Base-by-base conservation (phyloP, 164 flowering plant genomes). In the Sedum album region DNA sequence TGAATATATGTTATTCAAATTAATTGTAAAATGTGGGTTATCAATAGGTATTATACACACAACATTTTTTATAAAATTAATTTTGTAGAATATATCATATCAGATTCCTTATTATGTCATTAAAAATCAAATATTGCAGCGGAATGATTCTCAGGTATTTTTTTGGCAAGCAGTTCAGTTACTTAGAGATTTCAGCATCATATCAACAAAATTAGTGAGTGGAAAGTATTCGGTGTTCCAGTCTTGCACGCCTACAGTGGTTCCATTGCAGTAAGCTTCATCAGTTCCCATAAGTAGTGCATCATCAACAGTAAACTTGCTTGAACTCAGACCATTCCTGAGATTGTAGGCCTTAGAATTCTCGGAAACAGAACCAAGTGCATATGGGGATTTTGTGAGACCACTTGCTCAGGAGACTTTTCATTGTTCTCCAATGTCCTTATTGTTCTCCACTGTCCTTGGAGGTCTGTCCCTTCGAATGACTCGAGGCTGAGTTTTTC, bases 381-480 rank as follows among this genome's bases (percentile, higher is more conserved):
- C 82, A 68, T 69, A 74, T 31, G 83, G 69, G 70, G 41, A 83
- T 68, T 1, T 69, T 70, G 28, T 74, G 79, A 15, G 63, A 51
- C 51, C 78, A 66, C 70, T 82, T 87, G 62, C 76, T 82, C 70
- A 73, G 57, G 61, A 13, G 61, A 55, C 61, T 55, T n/a, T n/a
- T n/a, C n/a, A n/a, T n/a, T n/a, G n/a, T n/a, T n/a, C n/a, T n/a
- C n/a, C n/a, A n/a, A n/a, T n/a, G n/a, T n/a, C n/a, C n/a, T n/a
- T n/a, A n/a, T n/a, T n/a, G n/a, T n/a, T 55, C 31, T 55, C 61
- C 49, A 63, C 68, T 72, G 78, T 86, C 33, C 76, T 74, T 17
- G 89, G 89, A 10, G 92, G 92, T 57, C 92, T 76, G 23, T 89
- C 92, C 70, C 92, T 83, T 69, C 83, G 78, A 11, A 74, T 84